Evolutionary conservation across 208 protist species (phyloP).

Genomic region (Acanthamoeba culbertsoni): DNA sequence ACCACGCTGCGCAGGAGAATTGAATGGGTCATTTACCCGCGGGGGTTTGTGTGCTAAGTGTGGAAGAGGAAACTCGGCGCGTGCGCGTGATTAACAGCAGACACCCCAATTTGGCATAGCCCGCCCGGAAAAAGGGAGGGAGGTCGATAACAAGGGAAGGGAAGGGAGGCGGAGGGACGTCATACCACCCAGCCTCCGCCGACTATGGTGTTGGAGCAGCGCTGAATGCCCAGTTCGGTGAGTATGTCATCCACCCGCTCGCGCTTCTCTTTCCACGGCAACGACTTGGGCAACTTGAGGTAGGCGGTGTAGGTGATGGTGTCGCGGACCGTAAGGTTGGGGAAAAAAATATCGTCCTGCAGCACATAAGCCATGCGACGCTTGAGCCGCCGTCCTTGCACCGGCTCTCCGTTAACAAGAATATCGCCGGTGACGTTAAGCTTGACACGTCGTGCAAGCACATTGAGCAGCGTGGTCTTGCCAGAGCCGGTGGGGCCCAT

Average conservation of each 20-base stretch:
- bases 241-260: slow-evolving; percentile 30
- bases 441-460: slow-evolving; percentile 52
- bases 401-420: slow-evolving; percentile 24
- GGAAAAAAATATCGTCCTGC: slow-evolving; percentile 70
- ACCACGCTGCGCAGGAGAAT: slow-evolving; percentile 4
- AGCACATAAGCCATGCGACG: slow-evolving; percentile 59
- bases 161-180: background rate
- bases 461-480: slow-evolving; percentile 69
- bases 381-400: slow-evolving; percentile 13
- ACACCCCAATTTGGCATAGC: too few relatives aligned
- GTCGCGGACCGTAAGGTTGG: slow-evolving; percentile 66
- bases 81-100: too few relatives aligned
- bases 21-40: background rate
- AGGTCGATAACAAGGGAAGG: background rate
- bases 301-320: slow-evolving; percentile 60
- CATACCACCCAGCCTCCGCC: slow-evolving; percentile 40
- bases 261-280: background rate
- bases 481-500: slow-evolving; percentile 15
- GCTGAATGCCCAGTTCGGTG: slow-evolving; percentile 35
- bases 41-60: background rate
- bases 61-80: too few relatives aligned
- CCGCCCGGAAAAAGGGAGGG: background rate
- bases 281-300: slow-evolving; percentile 45
- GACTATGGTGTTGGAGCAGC: slow-evolving; percentile 33
- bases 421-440: slow-evolving; percentile 64